Evolutionary conservation across 306 rosid species (phyloP).

Genomic region (Medicago ruthenica): DNA sequence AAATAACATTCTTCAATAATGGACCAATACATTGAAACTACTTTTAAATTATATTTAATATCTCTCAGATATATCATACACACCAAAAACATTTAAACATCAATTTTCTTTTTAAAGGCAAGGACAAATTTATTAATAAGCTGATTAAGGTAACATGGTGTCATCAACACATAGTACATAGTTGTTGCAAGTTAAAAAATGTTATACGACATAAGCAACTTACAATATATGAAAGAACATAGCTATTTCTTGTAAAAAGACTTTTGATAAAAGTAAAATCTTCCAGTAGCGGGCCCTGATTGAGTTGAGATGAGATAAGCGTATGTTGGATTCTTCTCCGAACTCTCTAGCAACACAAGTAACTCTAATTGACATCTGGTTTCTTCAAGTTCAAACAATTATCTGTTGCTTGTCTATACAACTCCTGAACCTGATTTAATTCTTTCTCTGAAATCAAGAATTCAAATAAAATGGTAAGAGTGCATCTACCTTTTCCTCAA

Average conservation of each 20-base stretch:
- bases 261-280: not conserved
- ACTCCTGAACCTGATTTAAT: constrained; percentile 66
- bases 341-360: not conserved
- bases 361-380: constrained; percentile 45
- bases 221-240: constrained; percentile 25
- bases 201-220: not conserved
- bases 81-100: too few relatives aligned
- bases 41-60: too few relatives aligned
- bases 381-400: constrained; percentile 90
- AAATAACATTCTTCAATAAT: too few relatives aligned
- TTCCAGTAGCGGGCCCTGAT: not conserved
- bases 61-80: too few relatives aligned
- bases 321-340: not conserved
- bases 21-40: too few relatives aligned
- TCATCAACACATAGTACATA: too few relatives aligned
- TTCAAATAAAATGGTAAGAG: constrained; percentile 9
- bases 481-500: not conserved
- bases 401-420: constrained; percentile 81
- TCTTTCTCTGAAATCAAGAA: constrained; percentile 73
- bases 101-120: too few relatives aligned
- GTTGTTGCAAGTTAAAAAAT: too few relatives aligned
- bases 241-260: not conserved
- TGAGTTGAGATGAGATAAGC: constrained; percentile 11
- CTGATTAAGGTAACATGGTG: too few relatives aligned
- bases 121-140: too few relatives aligned